Percentiles rank a stretch among this genome's conserved stretches.
phyloP scores from a whole-genome alignment of 306 rosid species.

The Quercus suber region DNA sequence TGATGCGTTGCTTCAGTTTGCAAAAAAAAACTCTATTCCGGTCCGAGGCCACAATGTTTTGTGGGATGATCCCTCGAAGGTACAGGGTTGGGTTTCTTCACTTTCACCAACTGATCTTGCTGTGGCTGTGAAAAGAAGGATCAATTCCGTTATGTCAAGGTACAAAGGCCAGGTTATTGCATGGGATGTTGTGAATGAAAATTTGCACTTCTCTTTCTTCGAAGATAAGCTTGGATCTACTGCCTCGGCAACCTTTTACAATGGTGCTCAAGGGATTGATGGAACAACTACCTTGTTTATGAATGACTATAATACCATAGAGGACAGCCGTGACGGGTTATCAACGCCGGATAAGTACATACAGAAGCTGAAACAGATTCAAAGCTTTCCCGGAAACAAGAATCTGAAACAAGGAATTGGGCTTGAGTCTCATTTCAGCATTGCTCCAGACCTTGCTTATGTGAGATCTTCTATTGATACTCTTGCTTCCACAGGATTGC shows the following conservation, averaged over 20 bases:
- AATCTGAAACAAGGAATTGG: slow-evolving; percentile 49
- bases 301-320: slow-evolving; percentile 73
- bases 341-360: slow-evolving; percentile 47
- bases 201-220: slow-evolving; percentile 53
- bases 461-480: slow-evolving; percentile 65
- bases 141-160: slow-evolving; percentile 40
- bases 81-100: slow-evolving; percentile 51
- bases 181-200: slow-evolving; percentile 87
- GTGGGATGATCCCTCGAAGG: slow-evolving; percentile 56
- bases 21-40: slow-evolving; percentile 32
- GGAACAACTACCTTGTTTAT: slow-evolving; percentile 40
- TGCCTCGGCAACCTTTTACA: slow-evolving; percentile 38
- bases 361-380: slow-evolving; percentile 43
- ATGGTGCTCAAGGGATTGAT: slow-evolving; percentile 40
- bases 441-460: slow-evolving; percentile 47
- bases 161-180: slow-evolving; percentile 57
- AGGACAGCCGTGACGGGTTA: slow-evolving; percentile 37
- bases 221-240: slow-evolving; percentile 38
- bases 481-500: slow-evolving; percentile 54
- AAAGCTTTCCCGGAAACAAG: slow-evolving; percentile 12
- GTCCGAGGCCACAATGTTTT: slow-evolving; percentile 76
- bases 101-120: slow-evolving; percentile 32
- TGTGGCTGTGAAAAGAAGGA: slow-evolving; percentile 33
- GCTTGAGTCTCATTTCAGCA: slow-evolving; percentile 59
- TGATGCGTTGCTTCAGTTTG: slow-evolving; percentile 53